Percentiles rank a stretch among this genome's conserved stretches.
phyloP scores from a whole-genome alignment of 2,329 filamentous ascomycete species.

The Beauveria brongniartii region DNA sequence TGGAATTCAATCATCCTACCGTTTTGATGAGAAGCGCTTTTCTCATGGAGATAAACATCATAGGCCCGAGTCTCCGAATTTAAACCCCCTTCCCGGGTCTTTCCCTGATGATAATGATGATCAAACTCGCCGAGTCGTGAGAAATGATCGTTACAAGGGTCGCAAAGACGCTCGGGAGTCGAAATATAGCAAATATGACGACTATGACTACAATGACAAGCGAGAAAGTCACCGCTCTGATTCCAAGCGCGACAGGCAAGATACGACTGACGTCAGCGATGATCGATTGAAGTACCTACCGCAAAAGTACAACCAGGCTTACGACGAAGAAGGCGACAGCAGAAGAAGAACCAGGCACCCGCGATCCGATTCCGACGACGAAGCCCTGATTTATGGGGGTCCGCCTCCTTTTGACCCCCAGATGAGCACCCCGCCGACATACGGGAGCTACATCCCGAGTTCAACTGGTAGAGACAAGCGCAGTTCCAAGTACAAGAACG shows the following conservation, averaged over 20 bases:
- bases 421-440: conserved; percentile 16
- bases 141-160: conserved; percentile 10
- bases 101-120: conserved; percentile 24
- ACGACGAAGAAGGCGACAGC: conserved; percentile 20
- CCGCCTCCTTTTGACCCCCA: conserved; percentile 11
- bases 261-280: conserved; percentile 20
- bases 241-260: conserved; percentile 15
- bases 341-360: conserved; percentile 12
- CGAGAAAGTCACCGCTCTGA: conserved; percentile 20
- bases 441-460: conserved; percentile 21
- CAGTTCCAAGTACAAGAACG: conserved; percentile 16
- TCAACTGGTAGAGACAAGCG: conserved; percentile 16
- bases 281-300: conserved; percentile 38
- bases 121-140: conserved; percentile 12
- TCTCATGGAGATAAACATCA: conserved; percentile 28
- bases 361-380: conserved; percentile 25
- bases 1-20: conserved; percentile 28
- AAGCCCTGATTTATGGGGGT: conserved; percentile 45
- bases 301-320: conserved; percentile 37
- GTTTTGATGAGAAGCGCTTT: conserved; percentile 29
- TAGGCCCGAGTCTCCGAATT: conserved; percentile 27
- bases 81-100: conserved; percentile 23
- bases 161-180: conserved; percentile 14
- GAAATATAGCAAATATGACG: conserved; percentile 15
- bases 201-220: conserved; percentile 23